phyloP scores from a whole-genome alignment of 2,329 filamentous ascomycete genomes.

The Phaeosphaeria sp. region DNA sequence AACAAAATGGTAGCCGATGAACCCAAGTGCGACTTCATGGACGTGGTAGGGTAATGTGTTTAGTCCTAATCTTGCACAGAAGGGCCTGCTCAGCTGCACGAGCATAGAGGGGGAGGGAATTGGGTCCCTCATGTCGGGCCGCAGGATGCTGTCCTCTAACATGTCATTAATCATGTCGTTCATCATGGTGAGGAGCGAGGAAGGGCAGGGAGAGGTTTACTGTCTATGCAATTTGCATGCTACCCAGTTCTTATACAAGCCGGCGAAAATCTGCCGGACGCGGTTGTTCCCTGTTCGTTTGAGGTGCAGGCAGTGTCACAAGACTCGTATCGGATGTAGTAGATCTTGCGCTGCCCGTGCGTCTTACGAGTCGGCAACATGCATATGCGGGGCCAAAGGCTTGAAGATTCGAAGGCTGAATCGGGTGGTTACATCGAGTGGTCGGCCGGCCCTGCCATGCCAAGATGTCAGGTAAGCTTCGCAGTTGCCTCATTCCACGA shows the following conservation, averaged over 20 bases:
- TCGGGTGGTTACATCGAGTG: neutral
- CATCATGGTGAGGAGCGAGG: neutral
- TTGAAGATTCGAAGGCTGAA: neutral
- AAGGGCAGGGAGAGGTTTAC: conserved; percentile 9
- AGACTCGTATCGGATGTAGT: neutral
- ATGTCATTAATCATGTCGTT: neutral
- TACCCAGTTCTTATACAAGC: conserved; percentile 2
- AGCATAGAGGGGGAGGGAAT: conserved; percentile 68
- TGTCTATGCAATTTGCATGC: neutral
- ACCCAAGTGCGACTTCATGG: conserved; percentile 75
- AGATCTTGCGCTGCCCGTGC: neutral
- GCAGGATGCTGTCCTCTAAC: conserved; percentile 7
- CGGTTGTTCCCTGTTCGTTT: conserved; percentile 1
- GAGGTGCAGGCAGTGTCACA: neutral
- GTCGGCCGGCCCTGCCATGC: neutral
- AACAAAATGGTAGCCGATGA: conserved; percentile 72
- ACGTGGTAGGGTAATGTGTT: conserved; percentile 76
- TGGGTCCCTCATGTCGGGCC: conserved; percentile 70
- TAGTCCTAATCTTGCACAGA: conserved; percentile 67
- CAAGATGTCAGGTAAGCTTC: conserved; percentile 7
- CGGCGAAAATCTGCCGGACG: neutral
- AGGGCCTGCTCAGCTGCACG: conserved; percentile 64
- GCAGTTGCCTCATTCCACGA: conserved; percentile 14
- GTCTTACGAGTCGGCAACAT: neutral
- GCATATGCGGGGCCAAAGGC: neutral